Evolutionary conservation across 1,284 basidiomycete genomes (phyloP).

Genomic region (Melampsora occidentalis): DNA sequence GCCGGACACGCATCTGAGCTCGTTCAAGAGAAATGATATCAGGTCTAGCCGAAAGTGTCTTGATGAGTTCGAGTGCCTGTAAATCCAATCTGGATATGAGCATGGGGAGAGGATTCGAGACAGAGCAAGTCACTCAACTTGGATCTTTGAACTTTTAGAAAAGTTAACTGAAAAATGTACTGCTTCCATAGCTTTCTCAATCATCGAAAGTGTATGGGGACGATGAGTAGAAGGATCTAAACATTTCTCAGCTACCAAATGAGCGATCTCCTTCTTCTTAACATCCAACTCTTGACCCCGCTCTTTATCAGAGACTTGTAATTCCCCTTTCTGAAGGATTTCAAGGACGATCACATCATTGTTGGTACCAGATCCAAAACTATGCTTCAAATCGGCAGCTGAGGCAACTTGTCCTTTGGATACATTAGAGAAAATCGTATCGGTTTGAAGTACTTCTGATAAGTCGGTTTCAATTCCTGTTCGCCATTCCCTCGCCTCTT

Average conservation of each 20-base stretch:
- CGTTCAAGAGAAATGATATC: conserved; percentile 85
- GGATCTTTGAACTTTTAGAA: conserved; percentile 77
- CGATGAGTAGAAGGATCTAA: conserved; percentile 85
- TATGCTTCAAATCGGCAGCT: conserved; percentile 81
- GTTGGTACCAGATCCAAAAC: conserved; percentile 72
- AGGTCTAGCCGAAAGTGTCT: conserved; percentile 67
- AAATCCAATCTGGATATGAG: not conserved
- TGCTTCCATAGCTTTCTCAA: conserved; percentile 96
- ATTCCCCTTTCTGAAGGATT: conserved; percentile 92
- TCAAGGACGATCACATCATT: conserved; percentile 75
- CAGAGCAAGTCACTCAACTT: conserved; percentile 9
- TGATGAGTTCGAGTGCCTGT: conserved; percentile 88
- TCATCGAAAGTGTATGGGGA: conserved; percentile 90
- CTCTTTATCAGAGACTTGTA: conserved; percentile 97
- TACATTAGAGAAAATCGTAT: conserved; percentile 92
- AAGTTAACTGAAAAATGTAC: conserved; percentile 85
- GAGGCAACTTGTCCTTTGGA: conserved; percentile 93
- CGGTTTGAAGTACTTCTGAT: conserved; percentile 95
- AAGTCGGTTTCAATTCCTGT: conserved; percentile 70
- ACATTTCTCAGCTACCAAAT: conserved; percentile 87
- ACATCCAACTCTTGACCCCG: conserved; percentile 81
- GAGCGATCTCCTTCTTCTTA: conserved; percentile 86
- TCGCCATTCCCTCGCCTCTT: conserved; percentile 39
- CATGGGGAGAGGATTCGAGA: not conserved
- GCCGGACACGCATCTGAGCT: conserved; percentile 83